phyloP scores from a whole-genome alignment of 2,329 filamentous ascomycete genomes.

The Diaporthe vaccinii region DNA sequence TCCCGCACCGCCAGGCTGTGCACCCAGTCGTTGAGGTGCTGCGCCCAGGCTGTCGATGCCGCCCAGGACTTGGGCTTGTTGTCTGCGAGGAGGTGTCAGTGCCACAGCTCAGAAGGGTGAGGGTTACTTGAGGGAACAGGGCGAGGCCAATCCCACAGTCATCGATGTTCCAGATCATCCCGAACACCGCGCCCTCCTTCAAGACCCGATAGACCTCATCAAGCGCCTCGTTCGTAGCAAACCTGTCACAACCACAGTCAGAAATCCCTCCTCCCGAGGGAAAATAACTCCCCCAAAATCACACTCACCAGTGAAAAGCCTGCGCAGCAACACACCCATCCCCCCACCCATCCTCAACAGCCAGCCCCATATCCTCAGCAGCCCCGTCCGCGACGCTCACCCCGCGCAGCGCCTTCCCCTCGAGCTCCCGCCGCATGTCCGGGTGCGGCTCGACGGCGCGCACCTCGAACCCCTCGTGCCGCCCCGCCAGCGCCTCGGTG shows the following conservation, averaged over 20 bases:
- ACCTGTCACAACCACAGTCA: conserved; percentile 61
- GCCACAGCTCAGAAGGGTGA: too few relatives aligned
- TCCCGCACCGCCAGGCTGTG: conserved; percentile 64
- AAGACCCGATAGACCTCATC: conserved; percentile 77
- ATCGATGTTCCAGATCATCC: conserved; percentile 81
- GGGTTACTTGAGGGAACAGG: too few relatives aligned
- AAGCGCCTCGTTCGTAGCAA: conserved; percentile 73
- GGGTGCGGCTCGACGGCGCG: conserved; percentile 72
- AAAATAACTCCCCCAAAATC: neutral
- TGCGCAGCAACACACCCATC: conserved; percentile 78
- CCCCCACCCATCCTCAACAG: conserved; percentile 64
- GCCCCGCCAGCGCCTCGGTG: conserved; percentile 61
- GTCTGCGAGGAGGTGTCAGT: conserved; percentile 58
- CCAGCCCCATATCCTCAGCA: conserved; percentile 64
- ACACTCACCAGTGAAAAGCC: conserved; percentile 69
- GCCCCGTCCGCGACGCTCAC: conserved; percentile 70
- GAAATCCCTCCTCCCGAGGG: neutral
- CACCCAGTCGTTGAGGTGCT: conserved; percentile 71
- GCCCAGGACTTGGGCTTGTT: conserved; percentile 72
- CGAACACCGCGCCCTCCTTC: conserved; percentile 70
- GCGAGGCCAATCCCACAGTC: conserved; percentile 61
- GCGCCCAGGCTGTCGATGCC: conserved; percentile 72
- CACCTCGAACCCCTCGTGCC: conserved; percentile 68
- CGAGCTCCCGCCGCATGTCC: conserved; percentile 74
- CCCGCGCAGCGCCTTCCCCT: conserved; percentile 66